phyloP scores from a whole-genome alignment of 2,329 filamentous ascomycete species.

The Claviceps citrina region DNA sequence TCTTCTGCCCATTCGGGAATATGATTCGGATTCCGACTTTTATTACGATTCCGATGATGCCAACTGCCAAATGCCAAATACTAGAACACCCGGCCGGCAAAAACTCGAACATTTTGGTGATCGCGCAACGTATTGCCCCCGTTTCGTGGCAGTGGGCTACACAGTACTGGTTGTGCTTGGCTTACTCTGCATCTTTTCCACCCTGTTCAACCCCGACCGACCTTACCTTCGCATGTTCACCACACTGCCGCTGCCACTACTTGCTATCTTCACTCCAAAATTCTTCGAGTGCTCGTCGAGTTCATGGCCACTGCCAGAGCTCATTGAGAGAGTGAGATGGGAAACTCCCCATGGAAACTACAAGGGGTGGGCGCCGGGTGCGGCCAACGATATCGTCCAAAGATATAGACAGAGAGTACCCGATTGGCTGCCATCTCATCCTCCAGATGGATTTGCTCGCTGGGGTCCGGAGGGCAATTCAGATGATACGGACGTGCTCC shows the following conservation, averaged over 20 bases:
- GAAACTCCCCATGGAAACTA: slow-evolving; percentile 14
- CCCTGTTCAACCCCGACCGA: slow-evolving; percentile 15
- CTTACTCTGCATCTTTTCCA: slow-evolving; percentile 11
- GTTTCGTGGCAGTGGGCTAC: slow-evolving; percentile 8
- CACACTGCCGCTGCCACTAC: slow-evolving; percentile 17
- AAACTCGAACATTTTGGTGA: slow-evolving; percentile 3
- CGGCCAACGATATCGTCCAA: slow-evolving; percentile 11
- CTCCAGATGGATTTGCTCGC: slow-evolving; percentile 17
- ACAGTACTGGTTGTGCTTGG: slow-evolving; percentile 8
- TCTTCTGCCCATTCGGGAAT: slow-evolving; percentile 4
- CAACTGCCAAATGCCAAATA: background rate
- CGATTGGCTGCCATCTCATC: slow-evolving; percentile 15
- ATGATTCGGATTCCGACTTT: slow-evolving; percentile 2
- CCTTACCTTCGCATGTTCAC: slow-evolving; percentile 19
- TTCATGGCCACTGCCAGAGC: slow-evolving; percentile 17
- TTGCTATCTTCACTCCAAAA: slow-evolving; percentile 15
- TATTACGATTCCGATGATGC: slow-evolving; percentile 6
- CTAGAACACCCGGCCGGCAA: background rate
- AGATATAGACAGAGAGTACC: slow-evolving; percentile 14
- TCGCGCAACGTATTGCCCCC: slow-evolving; percentile 7
- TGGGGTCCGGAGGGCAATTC: slow-evolving; percentile 15
- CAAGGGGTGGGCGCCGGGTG: slow-evolving; percentile 19
- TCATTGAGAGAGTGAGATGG: slow-evolving; percentile 14
- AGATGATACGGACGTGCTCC: background rate
- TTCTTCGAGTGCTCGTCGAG: slow-evolving; percentile 14